Base-by-base conservation (phyloP, 345 rosid genomes). In the Excoecaria agallocha region DNA sequence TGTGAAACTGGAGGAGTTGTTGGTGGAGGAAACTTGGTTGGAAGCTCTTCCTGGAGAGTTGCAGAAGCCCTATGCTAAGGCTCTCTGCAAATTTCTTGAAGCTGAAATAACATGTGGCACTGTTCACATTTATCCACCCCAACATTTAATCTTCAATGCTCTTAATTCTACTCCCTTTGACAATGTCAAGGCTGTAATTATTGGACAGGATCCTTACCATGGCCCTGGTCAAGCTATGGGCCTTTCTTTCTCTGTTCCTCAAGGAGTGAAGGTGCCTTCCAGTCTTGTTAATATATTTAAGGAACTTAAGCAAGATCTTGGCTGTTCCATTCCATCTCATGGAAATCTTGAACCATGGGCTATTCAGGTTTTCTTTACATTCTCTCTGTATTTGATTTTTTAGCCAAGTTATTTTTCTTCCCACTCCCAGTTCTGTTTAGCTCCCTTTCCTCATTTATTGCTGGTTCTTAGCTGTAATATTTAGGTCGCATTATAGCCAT, bases 171-270 rank as follows among this genome's bases (percentile, higher is more conserved):
- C 98, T 9, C 85, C 96, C 0, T 90, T 95, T 76, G 86, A 93
- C 46, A 79, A 83, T 22, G 88, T 95, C 48, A 95, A 95, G 78
- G 94, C 87, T 30, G 96, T 93, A 12, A 93, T 95, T 41, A 85
- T 93, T 16, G 99, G 99, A 60, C 99, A 93, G 91, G 98, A 95
- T 77, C 99, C 99, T 80, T 95, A 95, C 74, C 99, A 93, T 71
- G 99, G 97, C 73, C 92, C 93, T 61, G 92, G 93, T 78, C 99
- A 95, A 77, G 99, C 99, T 60, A 93, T 95, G 99, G 98, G 99
- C 12, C 93, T 95, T 20, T 83, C 98, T 9, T 95, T 95, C 84
- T 93, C 99, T 52, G 98, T 91, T 41, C 99, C 98, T 11, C 81
- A 86, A 49, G 96, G 94, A 46, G 79, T 89, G 57, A 93, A 89